Percentiles rank a stretch among this genome's conserved stretches.
phyloP scores from a whole-genome alignment of 139 green algal genomes.

The Desmodesmus armatus region DNA sequence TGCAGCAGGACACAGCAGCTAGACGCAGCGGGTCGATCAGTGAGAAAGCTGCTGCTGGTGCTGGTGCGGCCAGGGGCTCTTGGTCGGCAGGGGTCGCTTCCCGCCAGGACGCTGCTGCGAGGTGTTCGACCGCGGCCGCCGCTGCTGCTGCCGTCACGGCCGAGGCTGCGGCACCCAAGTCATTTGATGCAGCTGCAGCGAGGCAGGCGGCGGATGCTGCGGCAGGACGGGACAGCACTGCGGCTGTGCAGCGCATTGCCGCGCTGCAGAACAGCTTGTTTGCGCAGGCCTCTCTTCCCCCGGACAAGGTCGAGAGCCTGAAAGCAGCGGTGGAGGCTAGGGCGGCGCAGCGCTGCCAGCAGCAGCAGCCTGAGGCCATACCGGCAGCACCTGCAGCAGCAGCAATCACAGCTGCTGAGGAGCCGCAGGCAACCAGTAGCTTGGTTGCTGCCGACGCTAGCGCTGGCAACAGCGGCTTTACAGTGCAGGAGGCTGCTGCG shows the following conservation, averaged over 20 bases:
- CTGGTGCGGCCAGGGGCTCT: not conserved
- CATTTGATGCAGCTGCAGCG: not conserved
- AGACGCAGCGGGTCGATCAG: not conserved
- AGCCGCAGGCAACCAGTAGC: not conserved
- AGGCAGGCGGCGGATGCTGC: not conserved
- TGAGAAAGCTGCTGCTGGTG: not conserved
- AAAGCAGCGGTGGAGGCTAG: not conserved
- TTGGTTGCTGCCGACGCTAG: not conserved
- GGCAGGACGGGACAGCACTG: not conserved
- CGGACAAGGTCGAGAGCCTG: not conserved
- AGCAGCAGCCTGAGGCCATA: not conserved
- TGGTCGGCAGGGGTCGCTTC: not conserved
- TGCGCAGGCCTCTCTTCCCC: not conserved
- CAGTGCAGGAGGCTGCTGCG: not conserved
- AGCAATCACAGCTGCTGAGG: not conserved
- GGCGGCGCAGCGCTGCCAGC: not conserved
- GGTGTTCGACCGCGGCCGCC: not conserved
- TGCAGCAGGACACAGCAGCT: not conserved
- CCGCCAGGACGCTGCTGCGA: not conserved
- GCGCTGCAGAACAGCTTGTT: not conserved
- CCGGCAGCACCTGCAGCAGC: not conserved
- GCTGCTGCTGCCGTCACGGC: not conserved
- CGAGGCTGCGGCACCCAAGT: not conserved
- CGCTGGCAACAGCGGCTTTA: not conserved
- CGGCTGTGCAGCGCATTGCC: not conserved